A percentile compares a stretch with the other conserved stretches of the same genome.
These are phyloP conservation scores for Puccinia novopanici DNA, from an alignment of 1,284 basidiomycete species.

Conservation along the genomic window DNA sequence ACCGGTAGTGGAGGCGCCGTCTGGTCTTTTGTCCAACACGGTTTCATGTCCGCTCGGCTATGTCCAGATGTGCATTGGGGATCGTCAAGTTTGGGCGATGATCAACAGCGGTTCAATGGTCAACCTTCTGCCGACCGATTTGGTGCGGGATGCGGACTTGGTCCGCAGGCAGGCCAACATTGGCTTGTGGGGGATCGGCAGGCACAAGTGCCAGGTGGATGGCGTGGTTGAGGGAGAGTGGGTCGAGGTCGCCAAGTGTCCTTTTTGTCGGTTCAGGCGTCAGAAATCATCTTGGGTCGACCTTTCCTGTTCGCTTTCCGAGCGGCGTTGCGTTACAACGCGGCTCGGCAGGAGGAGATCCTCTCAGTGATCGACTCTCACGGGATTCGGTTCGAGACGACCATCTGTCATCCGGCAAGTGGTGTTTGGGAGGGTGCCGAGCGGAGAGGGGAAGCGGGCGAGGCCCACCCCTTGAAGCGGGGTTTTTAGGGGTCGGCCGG, in stretches of 20 bases:
- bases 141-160: not conserved
- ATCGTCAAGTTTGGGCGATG: not conserved
- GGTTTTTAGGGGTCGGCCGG: not conserved
- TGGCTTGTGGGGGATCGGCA: not conserved
- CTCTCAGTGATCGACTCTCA: too few relatives aligned
- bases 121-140: not conserved
- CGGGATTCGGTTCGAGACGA: not conserved
- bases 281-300: not conserved
- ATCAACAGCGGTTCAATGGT: not conserved
- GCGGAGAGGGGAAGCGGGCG: too few relatives aligned
- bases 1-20: too few relatives aligned
- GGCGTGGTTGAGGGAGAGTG: constrained; percentile 2
- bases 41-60: constrained; percentile 9
- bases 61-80: not conserved
- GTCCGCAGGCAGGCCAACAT: not conserved
- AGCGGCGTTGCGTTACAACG: not conserved
- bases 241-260: not conserved
- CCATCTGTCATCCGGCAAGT: not conserved
- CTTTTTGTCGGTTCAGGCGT: not conserved
- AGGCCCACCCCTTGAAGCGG: too few relatives aligned
- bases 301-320: not conserved
- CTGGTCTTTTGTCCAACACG: too few relatives aligned
- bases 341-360: not conserved
- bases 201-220: not conserved
- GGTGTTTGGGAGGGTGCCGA: too few relatives aligned